Evolutionary conservation across 371 early-diverging fungal species (phyloP).

Genomic region (Thermomucor indicae-seudaticae): DNA sequence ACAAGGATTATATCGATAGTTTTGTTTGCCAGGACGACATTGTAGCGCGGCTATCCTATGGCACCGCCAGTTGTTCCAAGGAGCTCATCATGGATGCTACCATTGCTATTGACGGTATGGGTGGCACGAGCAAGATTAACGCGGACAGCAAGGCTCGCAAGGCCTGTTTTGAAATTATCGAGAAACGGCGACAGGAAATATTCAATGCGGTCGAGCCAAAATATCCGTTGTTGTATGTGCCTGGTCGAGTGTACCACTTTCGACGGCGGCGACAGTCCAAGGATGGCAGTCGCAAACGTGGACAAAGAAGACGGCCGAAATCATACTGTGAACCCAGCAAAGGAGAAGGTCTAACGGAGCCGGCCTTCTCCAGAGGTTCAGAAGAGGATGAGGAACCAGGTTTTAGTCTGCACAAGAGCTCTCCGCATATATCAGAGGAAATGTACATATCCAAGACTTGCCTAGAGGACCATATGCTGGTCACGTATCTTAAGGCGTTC

Average conservation of each 20-base stretch:
- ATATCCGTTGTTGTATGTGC: constrained; percentile 43
- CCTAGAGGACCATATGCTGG: constrained; percentile 47
- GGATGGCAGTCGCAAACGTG: not conserved
- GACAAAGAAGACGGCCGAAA: not conserved
- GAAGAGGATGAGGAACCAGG: constrained; percentile 1
- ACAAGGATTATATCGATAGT: constrained; percentile 63
- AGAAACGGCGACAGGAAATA: constrained; percentile 37
- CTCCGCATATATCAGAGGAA: constrained; percentile 36
- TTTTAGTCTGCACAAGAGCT: constrained; percentile 35
- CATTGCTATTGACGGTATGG: constrained; percentile 42
- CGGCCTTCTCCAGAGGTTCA: not conserved
- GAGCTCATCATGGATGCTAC: constrained; percentile 46
- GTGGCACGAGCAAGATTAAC: constrained; percentile 37
- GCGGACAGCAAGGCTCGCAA: constrained; percentile 21
- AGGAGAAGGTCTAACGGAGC: not conserved
- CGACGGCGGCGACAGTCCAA: constrained; percentile 12
- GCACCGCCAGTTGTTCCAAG: constrained; percentile 50
- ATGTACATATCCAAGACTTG: constrained; percentile 40
- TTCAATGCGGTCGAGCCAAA: constrained; percentile 34
- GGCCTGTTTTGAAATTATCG: constrained; percentile 40
- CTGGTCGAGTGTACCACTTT: constrained; percentile 43
- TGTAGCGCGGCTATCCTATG: constrained; percentile 75
- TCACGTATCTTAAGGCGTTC: constrained; percentile 43
- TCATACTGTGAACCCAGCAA: too few species aligned
- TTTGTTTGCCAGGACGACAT: constrained; percentile 77